Evolutionary conservation across 306 rosid genomes (phyloP), one percentile per base, ranked within the genome.

Genomic region (Prinsepia uniflora): DNA sequence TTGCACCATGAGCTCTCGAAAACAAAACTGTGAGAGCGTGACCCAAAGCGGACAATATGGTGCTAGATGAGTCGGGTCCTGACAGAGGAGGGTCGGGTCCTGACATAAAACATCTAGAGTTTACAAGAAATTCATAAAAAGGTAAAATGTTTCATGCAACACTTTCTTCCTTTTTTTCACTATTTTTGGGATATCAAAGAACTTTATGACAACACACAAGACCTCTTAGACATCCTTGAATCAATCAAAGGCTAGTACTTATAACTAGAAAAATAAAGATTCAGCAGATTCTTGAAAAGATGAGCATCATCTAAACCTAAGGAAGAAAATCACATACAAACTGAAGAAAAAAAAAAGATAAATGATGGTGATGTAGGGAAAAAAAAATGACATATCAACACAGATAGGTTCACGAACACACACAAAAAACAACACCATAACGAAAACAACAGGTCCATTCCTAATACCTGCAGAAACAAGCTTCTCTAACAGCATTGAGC

Each of bases 381-480:
- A 41, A 55, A 54, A 44, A 5, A 55, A 43, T 42, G 44, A 30
- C 17, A 42, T n/a, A 58, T 9, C 12, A 41, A 17, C 41, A 65
- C 18, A 24, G 20, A 19, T 6, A 9, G 11, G 18, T 56, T 24
- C 44, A 39, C 43, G 65, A 40, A 48, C 40, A 11, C 24, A 69
- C 13, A 57, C 11, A 18, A 69, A 9, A 57, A 19, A 4, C 44
- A 75, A 14, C 70, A 63, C 57, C 61, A 71, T 53, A 85, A 94
- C 95, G 80, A 94, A 94, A 66, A 94, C 89, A 72, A 94, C 95
- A 46, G 97, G 99, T 70, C 90, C 88, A 72, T 89, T 78, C 75
- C 99, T 97, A 80, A 90, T 86, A 52, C 99, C 97, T 54, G 97
- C 98, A 77, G 90, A 90, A 60, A 90, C 78, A 83, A 94, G 97